These are phyloP conservation scores for Calycina herbarum DNA, from an alignment of 2,329 filamentous ascomycete genomes.

Conservation along the genomic window DNA sequence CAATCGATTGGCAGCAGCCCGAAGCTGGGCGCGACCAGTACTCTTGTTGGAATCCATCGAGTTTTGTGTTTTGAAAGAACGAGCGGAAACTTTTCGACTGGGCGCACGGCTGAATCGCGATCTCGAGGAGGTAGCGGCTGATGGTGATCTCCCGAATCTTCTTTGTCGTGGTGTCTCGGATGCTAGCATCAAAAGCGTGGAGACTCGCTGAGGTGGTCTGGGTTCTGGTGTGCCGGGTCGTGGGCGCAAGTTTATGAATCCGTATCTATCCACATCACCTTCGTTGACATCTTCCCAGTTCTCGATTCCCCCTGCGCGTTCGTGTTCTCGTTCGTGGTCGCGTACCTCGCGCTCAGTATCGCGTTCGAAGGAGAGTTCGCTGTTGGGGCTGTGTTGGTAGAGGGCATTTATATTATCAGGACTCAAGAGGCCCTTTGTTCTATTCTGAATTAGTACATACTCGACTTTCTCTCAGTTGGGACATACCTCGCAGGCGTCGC, in stretches of 20 bases:
- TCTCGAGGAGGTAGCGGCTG: conserved; percentile 25
- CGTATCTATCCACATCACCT: conserved; percentile 65
- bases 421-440: conserved; percentile 25
- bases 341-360: conserved; percentile 9
- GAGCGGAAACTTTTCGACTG: conserved; percentile 56
- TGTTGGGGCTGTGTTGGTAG: conserved; percentile 25
- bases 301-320: conserved; percentile 60
- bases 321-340: conserved; percentile 40
- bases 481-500: conserved; percentile 18
- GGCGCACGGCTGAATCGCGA: conserved; percentile 41
- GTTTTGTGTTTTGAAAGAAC: conserved; percentile 57
- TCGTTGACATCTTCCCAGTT: conserved; percentile 67
- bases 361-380: conserved; percentile 22
- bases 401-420: conserved; percentile 15
- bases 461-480: background rate
- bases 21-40: conserved; percentile 53
- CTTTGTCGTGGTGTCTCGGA: conserved; percentile 35
- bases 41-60: conserved; percentile 40
- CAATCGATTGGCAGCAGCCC: conserved; percentile 58
- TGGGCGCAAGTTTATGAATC: conserved; percentile 57
- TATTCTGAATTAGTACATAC: conserved; percentile 23
- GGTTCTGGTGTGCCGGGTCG: conserved; percentile 41
- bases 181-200: conserved; percentile 35
- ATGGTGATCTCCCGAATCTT: conserved; percentile 34
- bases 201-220: conserved; percentile 35